phyloP scores from a whole-genome alignment of 2,329 filamentous ascomycete species.

The Endocalyx cinctus region DNA sequence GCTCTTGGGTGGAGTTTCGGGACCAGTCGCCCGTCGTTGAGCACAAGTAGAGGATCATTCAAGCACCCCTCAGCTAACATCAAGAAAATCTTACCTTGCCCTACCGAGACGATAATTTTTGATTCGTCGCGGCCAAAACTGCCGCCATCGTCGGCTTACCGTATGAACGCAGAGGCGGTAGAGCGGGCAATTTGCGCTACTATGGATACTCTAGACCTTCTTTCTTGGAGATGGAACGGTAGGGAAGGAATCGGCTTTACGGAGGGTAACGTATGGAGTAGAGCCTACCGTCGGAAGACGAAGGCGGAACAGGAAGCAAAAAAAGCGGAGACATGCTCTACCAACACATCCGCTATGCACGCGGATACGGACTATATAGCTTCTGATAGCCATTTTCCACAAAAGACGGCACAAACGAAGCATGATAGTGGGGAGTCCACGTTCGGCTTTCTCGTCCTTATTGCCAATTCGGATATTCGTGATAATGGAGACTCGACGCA shows the following conservation, averaged over 20 bases:
- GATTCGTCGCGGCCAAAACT: conserved; percentile 27
- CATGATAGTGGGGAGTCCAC: conserved; percentile 33
- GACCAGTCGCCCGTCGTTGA: conserved; percentile 55
- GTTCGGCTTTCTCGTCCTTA: too few species aligned
- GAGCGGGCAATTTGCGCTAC: conserved; percentile 35
- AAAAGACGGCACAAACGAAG: conserved; percentile 16
- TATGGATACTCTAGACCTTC: conserved; percentile 53
- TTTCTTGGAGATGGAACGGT: conserved; percentile 59
- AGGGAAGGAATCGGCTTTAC: conserved; percentile 59
- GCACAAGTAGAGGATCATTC: conserved; percentile 38
- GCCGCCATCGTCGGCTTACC: too few species aligned
- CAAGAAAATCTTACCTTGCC: conserved; percentile 40
- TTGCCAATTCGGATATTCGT: too few species aligned
- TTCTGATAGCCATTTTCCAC: too few species aligned
- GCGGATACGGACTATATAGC: too few species aligned
- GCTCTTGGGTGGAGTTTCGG: conserved; percentile 83
- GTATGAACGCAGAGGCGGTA: conserved; percentile 6
- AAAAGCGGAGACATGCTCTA: conserved; percentile 6
- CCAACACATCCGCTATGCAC: too few species aligned
- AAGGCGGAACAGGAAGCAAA: too few species aligned
- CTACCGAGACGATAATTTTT: conserved; percentile 36
- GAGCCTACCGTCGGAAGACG: conserved; percentile 67
- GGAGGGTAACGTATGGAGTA: conserved; percentile 71
- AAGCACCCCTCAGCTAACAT: conserved; percentile 32
- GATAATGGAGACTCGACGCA: too few species aligned